Percentiles rank a stretch among this genome's conserved stretches.
phyloP scores from a whole-genome alignment of 164 flowering plant genomes.

The Umbellularia californica region DNA sequence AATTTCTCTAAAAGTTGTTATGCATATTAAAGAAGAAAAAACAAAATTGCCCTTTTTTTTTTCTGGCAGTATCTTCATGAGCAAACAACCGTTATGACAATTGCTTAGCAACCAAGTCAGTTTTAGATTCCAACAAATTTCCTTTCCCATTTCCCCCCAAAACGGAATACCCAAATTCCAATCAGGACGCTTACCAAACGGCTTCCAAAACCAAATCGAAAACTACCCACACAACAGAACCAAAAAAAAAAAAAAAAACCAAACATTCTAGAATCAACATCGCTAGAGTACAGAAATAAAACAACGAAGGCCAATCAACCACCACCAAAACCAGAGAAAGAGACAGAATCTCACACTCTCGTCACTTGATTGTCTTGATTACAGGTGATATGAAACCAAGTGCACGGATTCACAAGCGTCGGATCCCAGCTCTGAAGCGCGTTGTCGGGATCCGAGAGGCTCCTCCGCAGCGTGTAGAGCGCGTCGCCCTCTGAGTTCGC shows the following conservation, averaged over 20 bases:
- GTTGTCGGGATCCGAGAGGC: slow-evolving; percentile 75
- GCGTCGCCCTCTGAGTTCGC: slow-evolving; percentile 78
- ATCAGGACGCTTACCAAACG: not conserved
- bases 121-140: too few species aligned
- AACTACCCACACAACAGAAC: not conserved
- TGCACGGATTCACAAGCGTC: slow-evolving; percentile 79
- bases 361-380: slow-evolving; percentile 78
- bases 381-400: slow-evolving; percentile 93
- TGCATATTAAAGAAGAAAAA: too few species aligned
- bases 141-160: too few species aligned
- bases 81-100: too few species aligned
- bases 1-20: too few species aligned
- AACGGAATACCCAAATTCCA: not conserved
- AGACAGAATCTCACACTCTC: slow-evolving; percentile 45
- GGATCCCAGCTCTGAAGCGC: slow-evolving; percentile 95
- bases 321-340: not conserved
- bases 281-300: not conserved
- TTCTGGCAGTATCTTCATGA: too few species aligned
- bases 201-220: not conserved
- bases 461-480: slow-evolving; percentile 52
- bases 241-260: not conserved
- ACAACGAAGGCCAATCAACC: not conserved
- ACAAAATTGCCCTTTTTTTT: too few species aligned
- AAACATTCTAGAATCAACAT: not conserved
- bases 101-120: too few species aligned